phyloP scores from a whole-genome alignment of 176 grass and related monocot species.

The Urochloa ruziziensis region DNA sequence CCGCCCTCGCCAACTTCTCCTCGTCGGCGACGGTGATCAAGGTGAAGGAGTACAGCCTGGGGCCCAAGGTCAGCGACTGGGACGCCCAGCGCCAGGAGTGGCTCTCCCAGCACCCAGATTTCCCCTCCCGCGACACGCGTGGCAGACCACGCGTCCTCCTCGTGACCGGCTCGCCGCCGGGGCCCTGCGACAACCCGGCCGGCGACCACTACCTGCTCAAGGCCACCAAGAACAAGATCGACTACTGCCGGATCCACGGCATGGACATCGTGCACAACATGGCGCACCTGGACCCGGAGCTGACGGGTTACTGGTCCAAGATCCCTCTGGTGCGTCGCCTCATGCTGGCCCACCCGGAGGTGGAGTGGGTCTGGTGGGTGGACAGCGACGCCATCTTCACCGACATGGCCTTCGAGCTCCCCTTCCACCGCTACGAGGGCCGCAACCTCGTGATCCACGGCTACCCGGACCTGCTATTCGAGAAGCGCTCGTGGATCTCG shows the following conservation, averaged over 20 bases:
- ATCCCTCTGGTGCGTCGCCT: conserved; percentile 62
- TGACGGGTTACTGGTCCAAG: conserved; percentile 67
- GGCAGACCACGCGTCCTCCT: conserved; percentile 48
- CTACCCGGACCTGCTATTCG: conserved; percentile 51
- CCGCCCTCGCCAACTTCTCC: conserved; percentile 28
- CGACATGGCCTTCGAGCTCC: conserved; percentile 83
- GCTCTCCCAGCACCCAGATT: conserved; percentile 38
- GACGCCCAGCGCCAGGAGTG: conserved; percentile 44
- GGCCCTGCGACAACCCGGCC: conserved; percentile 63
- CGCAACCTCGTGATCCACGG: conserved; percentile 71
- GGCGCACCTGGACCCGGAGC: conserved; percentile 48
- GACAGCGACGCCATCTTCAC: conserved; percentile 79
- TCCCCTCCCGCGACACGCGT: conserved; percentile 16
- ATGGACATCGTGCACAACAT: conserved; percentile 79
- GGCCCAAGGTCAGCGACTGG: conserved; percentile 47
- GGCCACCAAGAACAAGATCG: conserved; percentile 82
- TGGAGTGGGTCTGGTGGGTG: conserved; percentile 90
- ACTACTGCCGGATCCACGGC: conserved; percentile 83
- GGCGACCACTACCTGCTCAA: conserved; percentile 87
- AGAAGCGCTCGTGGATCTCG: conserved; percentile 52
- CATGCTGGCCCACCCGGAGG: conserved; percentile 80
- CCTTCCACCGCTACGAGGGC: conserved; percentile 36
- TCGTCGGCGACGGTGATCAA: not conserved
- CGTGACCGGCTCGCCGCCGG: conserved; percentile 63
- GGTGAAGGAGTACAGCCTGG: conserved; percentile 49